Percentiles rank a stretch among this genome's conserved stretches.
Evolutionary conservation across 768 basidiomycete genomes (phyloP).

Genomic region (Kwoniella sp.): DNA sequence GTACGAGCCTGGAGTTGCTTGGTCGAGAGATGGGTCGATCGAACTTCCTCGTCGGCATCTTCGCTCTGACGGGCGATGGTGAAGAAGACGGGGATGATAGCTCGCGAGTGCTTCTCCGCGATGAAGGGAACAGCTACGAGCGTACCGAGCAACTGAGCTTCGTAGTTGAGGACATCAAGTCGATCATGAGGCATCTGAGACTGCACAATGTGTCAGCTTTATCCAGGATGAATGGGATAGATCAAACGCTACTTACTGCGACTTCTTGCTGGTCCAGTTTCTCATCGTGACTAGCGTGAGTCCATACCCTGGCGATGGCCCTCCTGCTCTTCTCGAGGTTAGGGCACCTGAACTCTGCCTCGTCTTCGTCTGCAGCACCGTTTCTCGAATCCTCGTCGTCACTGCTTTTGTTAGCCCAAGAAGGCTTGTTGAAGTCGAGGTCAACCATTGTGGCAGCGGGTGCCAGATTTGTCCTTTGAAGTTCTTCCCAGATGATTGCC

Average conservation of each 20-base stretch:
- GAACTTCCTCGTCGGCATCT: slow-evolving; percentile 23
- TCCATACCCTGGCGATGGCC: slow-evolving; percentile 26
- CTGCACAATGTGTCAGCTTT: slow-evolving; percentile 34
- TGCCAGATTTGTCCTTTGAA: slow-evolving; percentile 56
- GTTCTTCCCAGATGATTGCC: slow-evolving; percentile 68
- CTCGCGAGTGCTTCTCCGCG: slow-evolving; percentile 82
- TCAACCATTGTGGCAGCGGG: slow-evolving; percentile 28
- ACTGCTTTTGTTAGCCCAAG: slow-evolving; percentile 28
- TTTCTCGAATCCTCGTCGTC: background rate
- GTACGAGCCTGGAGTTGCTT: slow-evolving; percentile 58
- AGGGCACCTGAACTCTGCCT: slow-evolving; percentile 54
- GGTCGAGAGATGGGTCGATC: slow-evolving; percentile 39
- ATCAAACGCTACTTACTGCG: slow-evolving; percentile 58
- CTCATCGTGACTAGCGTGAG: slow-evolving; percentile 30
- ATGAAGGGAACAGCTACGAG: slow-evolving; percentile 70
- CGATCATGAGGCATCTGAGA: slow-evolving; percentile 59
- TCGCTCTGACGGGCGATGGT: slow-evolving; percentile 50
- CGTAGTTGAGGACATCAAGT: slow-evolving; percentile 75
- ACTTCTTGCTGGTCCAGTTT: slow-evolving; percentile 59
- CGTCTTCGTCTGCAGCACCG: slow-evolving; percentile 41
- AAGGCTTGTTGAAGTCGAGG: slow-evolving; percentile 25
- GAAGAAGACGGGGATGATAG: slow-evolving; percentile 84
- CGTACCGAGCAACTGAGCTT: slow-evolving; percentile 72
- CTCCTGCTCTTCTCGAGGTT: slow-evolving; percentile 36
- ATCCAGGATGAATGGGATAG: background rate